These are phyloP conservation scores for Clarireedia monteithiana DNA, from an alignment of 2,329 filamentous ascomycete species.

Conservation along the genomic window DNA sequence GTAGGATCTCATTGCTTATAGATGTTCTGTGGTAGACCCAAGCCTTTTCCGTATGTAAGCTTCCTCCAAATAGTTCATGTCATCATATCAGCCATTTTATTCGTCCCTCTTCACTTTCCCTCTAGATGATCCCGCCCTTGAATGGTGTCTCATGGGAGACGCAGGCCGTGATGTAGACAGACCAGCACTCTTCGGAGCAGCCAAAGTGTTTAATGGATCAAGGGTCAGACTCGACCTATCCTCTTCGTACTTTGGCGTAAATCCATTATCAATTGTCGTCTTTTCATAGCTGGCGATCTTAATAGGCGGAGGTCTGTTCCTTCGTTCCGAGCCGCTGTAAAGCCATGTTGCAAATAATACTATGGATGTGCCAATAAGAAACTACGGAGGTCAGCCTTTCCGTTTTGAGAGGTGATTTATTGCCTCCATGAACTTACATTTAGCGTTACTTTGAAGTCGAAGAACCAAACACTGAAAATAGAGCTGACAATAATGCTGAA, in stretches of 20 bases:
- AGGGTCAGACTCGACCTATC: conserved; percentile 24
- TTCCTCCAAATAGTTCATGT: background rate
- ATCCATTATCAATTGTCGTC: conserved; percentile 31
- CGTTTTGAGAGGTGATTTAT: background rate
- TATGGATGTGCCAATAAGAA: conserved; percentile 68
- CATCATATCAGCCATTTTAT: conserved; percentile 15
- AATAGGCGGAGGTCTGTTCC: conserved; percentile 55
- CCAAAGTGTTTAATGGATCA: conserved; percentile 17
- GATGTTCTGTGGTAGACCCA: no score
- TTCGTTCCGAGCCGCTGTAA: conserved; percentile 63
- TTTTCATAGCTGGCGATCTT: conserved; percentile 73
- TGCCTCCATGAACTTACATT: conserved; percentile 48
- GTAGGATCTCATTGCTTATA: no score
- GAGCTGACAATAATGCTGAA: conserved; percentile 87
- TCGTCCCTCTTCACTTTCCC: conserved; percentile 32
- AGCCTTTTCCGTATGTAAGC: background rate
- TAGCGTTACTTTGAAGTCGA: conserved; percentile 66
- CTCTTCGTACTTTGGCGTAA: conserved; percentile 27
- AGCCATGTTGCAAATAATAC: conserved; percentile 80
- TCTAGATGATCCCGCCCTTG: conserved; percentile 32
- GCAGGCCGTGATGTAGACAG: conserved; percentile 45
- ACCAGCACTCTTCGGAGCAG: conserved; percentile 35
- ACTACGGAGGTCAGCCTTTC: conserved; percentile 43
- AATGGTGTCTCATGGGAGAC: conserved; percentile 38
- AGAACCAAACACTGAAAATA: conserved; percentile 76